Evolutionary conservation across 352 stramenopile species (phyloP).

Genomic region (Elongisporangium prolatum): DNA sequence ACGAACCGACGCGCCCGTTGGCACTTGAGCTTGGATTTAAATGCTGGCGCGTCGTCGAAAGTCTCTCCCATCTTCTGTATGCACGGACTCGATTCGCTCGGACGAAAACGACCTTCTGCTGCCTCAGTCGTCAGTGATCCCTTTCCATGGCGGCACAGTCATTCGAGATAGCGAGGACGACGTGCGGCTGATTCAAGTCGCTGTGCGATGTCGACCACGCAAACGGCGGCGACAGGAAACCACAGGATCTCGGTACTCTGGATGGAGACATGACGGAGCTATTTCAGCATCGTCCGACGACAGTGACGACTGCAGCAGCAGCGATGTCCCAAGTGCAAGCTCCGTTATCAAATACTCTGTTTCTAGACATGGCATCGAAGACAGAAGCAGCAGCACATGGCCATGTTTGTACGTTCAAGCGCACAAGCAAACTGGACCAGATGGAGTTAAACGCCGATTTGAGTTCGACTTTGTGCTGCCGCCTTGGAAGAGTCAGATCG

Average conservation of each 20-base stretch:
- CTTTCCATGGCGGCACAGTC: neutral
- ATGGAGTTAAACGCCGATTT: slow-evolving; percentile 32
- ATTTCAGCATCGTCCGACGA: slow-evolving; percentile 5
- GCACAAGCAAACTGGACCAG: slow-evolving; percentile 2
- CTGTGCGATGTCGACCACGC: slow-evolving; percentile 45
- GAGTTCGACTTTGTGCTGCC: slow-evolving; percentile 66
- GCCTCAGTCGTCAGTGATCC: neutral
- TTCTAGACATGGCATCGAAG: neutral
- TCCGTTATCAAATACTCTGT: slow-evolving; percentile 22
- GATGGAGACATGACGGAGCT: slow-evolving; percentile 6
- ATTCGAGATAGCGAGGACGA: slow-evolving; percentile 1
- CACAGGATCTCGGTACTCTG: neutral
- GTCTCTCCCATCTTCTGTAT: neutral
- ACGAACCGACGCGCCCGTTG: neutral
- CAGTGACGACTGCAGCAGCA: slow-evolving; percentile 8
- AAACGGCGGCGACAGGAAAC: slow-evolving; percentile 11
- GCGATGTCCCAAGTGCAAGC: neutral
- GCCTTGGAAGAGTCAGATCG: slow-evolving; percentile 35
- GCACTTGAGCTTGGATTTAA: neutral
- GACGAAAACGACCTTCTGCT: neutral
- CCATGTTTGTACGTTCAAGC: slow-evolving; percentile 22
- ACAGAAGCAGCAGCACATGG: slow-evolving; percentile 6
- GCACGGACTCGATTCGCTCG: neutral
- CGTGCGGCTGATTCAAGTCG: slow-evolving; percentile 37
- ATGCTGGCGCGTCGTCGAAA: neutral